Conservation (phyloP, 805 yeast genomes). For the Pichia kluyveri region DNA sequence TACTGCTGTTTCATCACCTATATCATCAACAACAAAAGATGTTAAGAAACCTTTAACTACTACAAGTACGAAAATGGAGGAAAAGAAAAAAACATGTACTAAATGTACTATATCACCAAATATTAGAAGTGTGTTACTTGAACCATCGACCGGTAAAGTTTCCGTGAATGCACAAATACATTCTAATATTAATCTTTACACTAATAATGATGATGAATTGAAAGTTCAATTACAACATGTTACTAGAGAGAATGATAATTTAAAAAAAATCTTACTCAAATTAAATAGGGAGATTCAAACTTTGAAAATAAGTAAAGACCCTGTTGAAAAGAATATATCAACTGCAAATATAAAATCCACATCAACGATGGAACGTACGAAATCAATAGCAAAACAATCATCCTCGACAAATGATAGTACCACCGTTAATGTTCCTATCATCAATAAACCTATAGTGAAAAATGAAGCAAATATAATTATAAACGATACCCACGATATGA, state of each 20-base stretch:
- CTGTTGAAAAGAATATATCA: not conserved
- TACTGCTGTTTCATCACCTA: not conserved
- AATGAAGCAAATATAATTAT: not conserved
- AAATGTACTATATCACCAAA: slow-evolving; percentile 6
- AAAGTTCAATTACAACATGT: slow-evolving; percentile 33
- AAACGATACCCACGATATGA: not conserved
- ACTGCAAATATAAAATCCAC: not conserved
- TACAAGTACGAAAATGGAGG: not conserved
- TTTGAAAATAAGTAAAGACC: slow-evolving; percentile 19
- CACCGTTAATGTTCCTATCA: not conserved
- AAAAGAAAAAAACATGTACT: not conserved
- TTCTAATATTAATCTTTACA: slow-evolving; percentile 26
- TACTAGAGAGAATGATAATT: slow-evolving; percentile 34
- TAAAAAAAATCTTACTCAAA: slow-evolving; percentile 32
- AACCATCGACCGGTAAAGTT: slow-evolving; percentile 12
- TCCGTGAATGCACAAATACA: slow-evolving; percentile 27
- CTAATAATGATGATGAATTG: slow-evolving; percentile 25
- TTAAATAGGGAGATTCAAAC: slow-evolving; percentile 31
- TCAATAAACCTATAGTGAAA: not conserved
- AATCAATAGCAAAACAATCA: not conserved
- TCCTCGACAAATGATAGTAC: not conserved
- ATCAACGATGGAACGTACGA: not conserved
- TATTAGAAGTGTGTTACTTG: slow-evolving; percentile 10
- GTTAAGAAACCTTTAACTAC: no score
- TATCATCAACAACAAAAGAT: not conserved